These are phyloP conservation scores for Dioszegia aurantiaca DNA, from an alignment of 768 basidiomycete species.

Conservation along the genomic window DNA sequence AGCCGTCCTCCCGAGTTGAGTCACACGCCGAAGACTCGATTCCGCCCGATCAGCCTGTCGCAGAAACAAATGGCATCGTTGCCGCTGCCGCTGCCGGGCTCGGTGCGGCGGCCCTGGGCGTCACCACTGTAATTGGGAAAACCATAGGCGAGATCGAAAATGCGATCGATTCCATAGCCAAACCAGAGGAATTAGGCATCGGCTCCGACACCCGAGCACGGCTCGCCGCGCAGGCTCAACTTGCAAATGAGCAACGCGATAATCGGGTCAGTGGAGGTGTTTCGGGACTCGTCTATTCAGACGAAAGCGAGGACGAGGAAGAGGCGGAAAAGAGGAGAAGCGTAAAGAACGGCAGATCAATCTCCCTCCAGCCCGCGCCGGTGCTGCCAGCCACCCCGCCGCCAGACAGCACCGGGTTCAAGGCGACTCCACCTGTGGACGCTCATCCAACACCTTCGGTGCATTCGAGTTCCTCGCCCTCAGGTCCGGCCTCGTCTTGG, in stretches of 20 bases:
- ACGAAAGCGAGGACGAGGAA: constrained; percentile 57
- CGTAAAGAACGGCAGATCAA: constrained; percentile 1
- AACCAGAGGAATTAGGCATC: constrained; percentile 51
- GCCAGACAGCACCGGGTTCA: neutral
- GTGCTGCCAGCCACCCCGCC: constrained; percentile 26
- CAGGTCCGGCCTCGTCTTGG: constrained; percentile 57
- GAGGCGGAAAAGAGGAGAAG: constrained; percentile 52
- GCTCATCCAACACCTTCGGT: constrained; percentile 2
- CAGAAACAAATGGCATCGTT: constrained; percentile 8
- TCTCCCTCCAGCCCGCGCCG: constrained; percentile 27
- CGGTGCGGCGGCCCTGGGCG: constrained; percentile 24
- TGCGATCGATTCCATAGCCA: constrained; percentile 65
- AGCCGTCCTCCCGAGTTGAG: constrained; percentile 18
- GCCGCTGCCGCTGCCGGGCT: constrained; percentile 14
- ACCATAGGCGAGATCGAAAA: constrained; percentile 87
- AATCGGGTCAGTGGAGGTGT: constrained; percentile 36
- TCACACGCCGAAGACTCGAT: neutral
- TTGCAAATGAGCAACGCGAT: constrained; percentile 50
- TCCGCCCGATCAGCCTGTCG: neutral
- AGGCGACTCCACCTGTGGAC: neutral
- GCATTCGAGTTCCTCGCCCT: neutral
- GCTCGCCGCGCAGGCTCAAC: constrained; percentile 52
- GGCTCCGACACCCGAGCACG: constrained; percentile 48
- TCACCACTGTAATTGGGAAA: constrained; percentile 65
- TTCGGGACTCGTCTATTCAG: constrained; percentile 53